Evolutionary conservation across 1,284 basidiomycete species (phyloP), one percentile per base, ranked within the genome.

Genomic region (Ceratobasidium sp.): DNA sequence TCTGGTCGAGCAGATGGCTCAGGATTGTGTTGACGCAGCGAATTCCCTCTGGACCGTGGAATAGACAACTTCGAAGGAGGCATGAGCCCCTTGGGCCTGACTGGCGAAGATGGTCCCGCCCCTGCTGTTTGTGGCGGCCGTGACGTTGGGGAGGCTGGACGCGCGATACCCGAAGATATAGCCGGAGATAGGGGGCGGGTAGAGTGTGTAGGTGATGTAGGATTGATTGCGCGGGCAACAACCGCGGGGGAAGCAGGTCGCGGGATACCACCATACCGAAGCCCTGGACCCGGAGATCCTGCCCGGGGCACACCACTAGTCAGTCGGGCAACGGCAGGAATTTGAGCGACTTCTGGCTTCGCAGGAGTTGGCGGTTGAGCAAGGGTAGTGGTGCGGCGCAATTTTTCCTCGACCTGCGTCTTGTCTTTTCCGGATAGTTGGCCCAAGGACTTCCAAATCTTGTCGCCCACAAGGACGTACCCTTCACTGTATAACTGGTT

Each of bases 321-420:
- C 41, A 92, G 77, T 46, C 91, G 88, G 75, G 87, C 80, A 14
- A 89, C 84, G 55, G 63, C 61, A 8, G 72, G 69, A 4, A 72
- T 46, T 32, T 62, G 50, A 2, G 76, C 63, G 11, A 73, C 54
- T 46, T 75, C 75, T 21, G 63, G 49, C 47, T 58, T 74, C 57
- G 14, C 66, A 28, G 73, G 74, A 44, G 62, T 69, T 30, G 70
- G 70, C 6, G 76, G 59, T 41, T 76, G 75, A 1, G 71, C 72
- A 50, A 88, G 87, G 9, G 89, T 89, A 23, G 90, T 85, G 8
- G 95, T 90, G 49, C 95, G 90, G 75, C 94, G 91, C 23, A 98
- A 82, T 18, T 95, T 88, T 79, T 97, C 96, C 80, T 97, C 95
- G 32, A 98, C 85, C 78, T 97, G 92, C 16, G 94, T 94, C 80